These are phyloP conservation scores for Linnemannia hyalina DNA, from an alignment of 192 early-diverging fungal genomes.

Conservation along the genomic window DNA sequence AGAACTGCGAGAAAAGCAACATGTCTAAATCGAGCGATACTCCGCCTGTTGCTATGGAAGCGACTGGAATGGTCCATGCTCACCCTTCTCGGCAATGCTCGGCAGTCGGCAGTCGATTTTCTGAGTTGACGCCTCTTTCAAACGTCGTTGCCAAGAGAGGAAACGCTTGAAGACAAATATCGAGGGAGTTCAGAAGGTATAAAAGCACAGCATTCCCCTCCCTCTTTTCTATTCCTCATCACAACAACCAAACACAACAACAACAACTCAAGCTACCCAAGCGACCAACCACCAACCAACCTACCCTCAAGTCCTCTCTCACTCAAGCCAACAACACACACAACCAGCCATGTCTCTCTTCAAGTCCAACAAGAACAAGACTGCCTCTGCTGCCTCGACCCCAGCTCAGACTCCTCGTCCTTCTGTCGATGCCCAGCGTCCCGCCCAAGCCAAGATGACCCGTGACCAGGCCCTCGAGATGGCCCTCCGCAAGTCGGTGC, in stretches of 20 bases:
- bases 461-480: not conserved
- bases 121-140: not conserved
- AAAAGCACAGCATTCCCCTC: not conserved
- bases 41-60: not conserved
- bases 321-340: not conserved
- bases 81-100: too few species aligned
- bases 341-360: not conserved
- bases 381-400: conserved; percentile 1
- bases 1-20: not conserved
- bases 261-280: not conserved
- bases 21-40: not conserved
- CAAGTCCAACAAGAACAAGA: conserved; percentile 32
- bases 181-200: not conserved
- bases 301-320: not conserved
- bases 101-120: not conserved
- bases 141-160: not conserved
- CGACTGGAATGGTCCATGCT: conserved; percentile 2
- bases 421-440: conserved; percentile 10
- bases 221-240: not conserved
- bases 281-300: too few species aligned
- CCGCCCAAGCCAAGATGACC: not conserved
- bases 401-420: conserved; percentile 16
- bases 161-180: not conserved
- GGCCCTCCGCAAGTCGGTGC: not conserved
- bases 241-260: not conserved